phyloP scores from a whole-genome alignment of 148 eudicot genomes.

The Arbutus unedo region DNA sequence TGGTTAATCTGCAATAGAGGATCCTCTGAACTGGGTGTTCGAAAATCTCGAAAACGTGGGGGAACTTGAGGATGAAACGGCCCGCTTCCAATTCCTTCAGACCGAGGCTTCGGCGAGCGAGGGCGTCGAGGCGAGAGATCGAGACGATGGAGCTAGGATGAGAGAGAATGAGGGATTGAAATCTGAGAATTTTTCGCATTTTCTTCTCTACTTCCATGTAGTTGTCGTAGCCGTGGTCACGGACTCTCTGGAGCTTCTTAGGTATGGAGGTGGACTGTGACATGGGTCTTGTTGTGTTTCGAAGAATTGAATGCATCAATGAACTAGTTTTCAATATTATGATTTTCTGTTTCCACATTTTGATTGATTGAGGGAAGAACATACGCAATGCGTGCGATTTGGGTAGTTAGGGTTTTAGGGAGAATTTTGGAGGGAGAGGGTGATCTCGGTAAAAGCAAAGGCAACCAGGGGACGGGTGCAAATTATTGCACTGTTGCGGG shows the following conservation, averaged over 20 bases:
- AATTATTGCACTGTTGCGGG: neutral
- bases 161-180: conserved; percentile 66
- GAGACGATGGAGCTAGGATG: conserved; percentile 58
- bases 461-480: neutral
- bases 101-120: conserved; percentile 52
- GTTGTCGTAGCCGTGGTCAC: conserved; percentile 83
- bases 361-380: conserved; percentile 6
- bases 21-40: conserved; percentile 97
- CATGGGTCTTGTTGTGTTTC: conserved; percentile 29
- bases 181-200: conserved; percentile 67
- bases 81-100: conserved; percentile 75
- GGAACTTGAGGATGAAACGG: conserved; percentile 77
- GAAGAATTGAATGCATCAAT: conserved; percentile 4
- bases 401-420: neutral
- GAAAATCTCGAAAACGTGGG: conserved; percentile 77
- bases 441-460: neutral
- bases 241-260: conserved; percentile 52
- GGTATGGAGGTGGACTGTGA: conserved; percentile 84
- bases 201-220: conserved; percentile 96
- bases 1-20: conserved; percentile 71
- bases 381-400: conserved; percentile 8
- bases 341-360: conserved; percentile 14
- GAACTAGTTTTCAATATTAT: conserved; percentile 8
- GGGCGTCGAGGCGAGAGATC: conserved; percentile 57
- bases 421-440: neutral